A percentile compares a stretch with the other conserved stretches of the same genome.
Evolutionary conservation across 805 yeast species (phyloP).

Genomic region (Saccharomyces eubayanus): DNA sequence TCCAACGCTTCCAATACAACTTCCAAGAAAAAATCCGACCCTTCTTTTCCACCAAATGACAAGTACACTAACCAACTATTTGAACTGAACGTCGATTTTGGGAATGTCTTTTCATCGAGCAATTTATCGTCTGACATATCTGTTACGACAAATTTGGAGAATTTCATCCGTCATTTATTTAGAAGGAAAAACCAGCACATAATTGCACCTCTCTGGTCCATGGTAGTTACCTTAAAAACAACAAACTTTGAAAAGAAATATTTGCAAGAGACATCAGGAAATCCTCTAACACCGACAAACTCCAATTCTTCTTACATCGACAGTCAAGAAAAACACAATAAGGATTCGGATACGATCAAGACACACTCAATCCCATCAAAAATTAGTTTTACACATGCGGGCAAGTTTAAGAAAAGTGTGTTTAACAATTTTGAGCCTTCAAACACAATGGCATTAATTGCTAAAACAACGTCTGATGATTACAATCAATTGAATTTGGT

Average conservation of each 20-base stretch:
- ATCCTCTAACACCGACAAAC: slow-evolving; percentile 9
- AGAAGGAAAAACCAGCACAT: slow-evolving; percentile 21
- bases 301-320: slow-evolving; percentile 2
- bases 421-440: slow-evolving; percentile 25
- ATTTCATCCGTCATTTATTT: slow-evolving; percentile 25
- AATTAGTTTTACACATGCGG: not conserved
- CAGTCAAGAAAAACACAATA: not conserved
- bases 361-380: not conserved
- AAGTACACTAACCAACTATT: slow-evolving; percentile 19
- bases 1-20: not conserved
- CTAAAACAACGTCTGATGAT: slow-evolving; percentile 28
- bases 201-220: slow-evolving; percentile 47
- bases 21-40: not conserved
- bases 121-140: slow-evolving; percentile 14
- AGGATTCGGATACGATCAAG: not conserved
- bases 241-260: slow-evolving; percentile 39
- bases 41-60: not conserved
- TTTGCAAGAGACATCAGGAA: slow-evolving; percentile 32
- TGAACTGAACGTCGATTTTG: slow-evolving; percentile 15
- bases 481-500: slow-evolving; percentile 24
- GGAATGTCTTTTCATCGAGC: slow-evolving; percentile 4
- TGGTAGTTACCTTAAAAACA: slow-evolving; percentile 43
- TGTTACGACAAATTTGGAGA: slow-evolving; percentile 25
- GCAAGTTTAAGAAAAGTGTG: slow-evolving; percentile 21
- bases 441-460: slow-evolving; percentile 32